Percentiles rank a stretch among this genome's conserved stretches.
These are phyloP conservation scores for Rhododendron williamsianum DNA, from an alignment of 148 eudicot species.

Conservation along the genomic window DNA sequence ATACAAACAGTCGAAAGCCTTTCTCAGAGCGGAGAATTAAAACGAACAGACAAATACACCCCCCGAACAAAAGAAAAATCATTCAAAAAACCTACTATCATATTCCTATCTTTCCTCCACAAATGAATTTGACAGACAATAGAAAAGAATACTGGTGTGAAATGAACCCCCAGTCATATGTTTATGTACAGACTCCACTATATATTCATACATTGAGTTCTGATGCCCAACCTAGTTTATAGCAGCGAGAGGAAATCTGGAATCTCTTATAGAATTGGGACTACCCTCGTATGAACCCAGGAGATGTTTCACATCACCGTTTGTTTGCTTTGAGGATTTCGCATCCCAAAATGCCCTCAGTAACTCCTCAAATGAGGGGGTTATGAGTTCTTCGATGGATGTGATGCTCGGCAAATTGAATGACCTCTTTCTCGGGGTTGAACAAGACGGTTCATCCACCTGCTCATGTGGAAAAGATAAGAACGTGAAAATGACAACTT, in stretches of 20 bases:
- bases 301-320: constrained; percentile 69
- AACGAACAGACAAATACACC: background rate
- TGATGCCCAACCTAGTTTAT: constrained; percentile 40
- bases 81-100: background rate
- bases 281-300: constrained; percentile 37
- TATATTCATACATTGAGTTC: constrained; percentile 17
- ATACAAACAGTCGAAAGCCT: background rate
- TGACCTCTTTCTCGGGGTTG: constrained; percentile 79
- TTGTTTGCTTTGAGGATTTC: constrained; percentile 66
- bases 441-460: constrained; percentile 98
- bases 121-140: background rate
- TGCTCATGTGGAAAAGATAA: constrained; percentile 16
- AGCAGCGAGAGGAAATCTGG: constrained; percentile 84
- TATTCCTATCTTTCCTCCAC: background rate
- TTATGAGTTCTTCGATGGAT: constrained; percentile 89
- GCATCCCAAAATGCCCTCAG: constrained; percentile 73
- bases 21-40: background rate
- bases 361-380: constrained; percentile 83
- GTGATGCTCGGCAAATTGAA: constrained; percentile 65
- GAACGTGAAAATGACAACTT: background rate
- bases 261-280: constrained; percentile 50
- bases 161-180: constrained; percentile 1
- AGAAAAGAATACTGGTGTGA: background rate
- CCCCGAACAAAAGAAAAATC: background rate
- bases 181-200: constrained; percentile 36